phyloP scores from a whole-genome alignment of 2,329 filamentous ascomycete genomes.

The Scedosporium apiospermum region DNA sequence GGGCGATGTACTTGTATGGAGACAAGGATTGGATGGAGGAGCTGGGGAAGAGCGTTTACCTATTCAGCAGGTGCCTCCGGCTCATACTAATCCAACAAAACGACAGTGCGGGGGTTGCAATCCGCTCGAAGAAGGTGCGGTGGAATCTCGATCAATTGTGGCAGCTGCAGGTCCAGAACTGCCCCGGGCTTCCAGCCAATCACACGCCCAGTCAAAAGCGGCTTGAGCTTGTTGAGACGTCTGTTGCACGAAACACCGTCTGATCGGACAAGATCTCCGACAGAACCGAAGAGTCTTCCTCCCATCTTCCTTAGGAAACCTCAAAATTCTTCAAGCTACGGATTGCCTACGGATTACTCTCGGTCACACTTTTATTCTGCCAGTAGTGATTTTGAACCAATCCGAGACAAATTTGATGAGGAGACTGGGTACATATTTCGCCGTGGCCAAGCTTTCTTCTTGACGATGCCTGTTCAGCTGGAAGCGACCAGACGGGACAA shows the following conservation, averaged over 20 bases:
- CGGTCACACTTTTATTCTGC: not conserved
- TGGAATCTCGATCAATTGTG: not conserved
- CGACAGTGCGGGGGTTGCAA: not conserved
- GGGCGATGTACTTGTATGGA: too few relatives aligned
- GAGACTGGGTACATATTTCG: not conserved
- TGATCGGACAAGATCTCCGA: conserved; percentile 8
- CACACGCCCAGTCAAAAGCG: not conserved
- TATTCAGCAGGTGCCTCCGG: too few relatives aligned
- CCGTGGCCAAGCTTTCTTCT: too few relatives aligned
- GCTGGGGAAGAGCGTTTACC: too few relatives aligned
- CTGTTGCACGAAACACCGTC: not conserved
- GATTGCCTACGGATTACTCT: not conserved
- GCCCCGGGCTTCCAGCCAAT: not conserved
- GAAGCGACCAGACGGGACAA: too few relatives aligned
- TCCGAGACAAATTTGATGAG: not conserved
- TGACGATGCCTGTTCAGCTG: too few relatives aligned
- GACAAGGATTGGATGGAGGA: too few relatives aligned
- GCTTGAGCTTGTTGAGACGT: conserved; percentile 1
- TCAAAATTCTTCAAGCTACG: not conserved
- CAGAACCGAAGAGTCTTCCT: conserved; percentile 1
- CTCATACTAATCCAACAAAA: too few relatives aligned
- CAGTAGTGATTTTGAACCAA: not conserved
- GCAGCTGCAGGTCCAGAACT: not conserved
- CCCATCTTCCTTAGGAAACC: not conserved
- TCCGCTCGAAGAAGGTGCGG: not conserved